Percentiles rank a stretch among this genome's conserved stretches.
These are phyloP conservation scores for Linnemannia exigua DNA, from an alignment of 192 early-diverging fungal species.

Conservation along the genomic window DNA sequence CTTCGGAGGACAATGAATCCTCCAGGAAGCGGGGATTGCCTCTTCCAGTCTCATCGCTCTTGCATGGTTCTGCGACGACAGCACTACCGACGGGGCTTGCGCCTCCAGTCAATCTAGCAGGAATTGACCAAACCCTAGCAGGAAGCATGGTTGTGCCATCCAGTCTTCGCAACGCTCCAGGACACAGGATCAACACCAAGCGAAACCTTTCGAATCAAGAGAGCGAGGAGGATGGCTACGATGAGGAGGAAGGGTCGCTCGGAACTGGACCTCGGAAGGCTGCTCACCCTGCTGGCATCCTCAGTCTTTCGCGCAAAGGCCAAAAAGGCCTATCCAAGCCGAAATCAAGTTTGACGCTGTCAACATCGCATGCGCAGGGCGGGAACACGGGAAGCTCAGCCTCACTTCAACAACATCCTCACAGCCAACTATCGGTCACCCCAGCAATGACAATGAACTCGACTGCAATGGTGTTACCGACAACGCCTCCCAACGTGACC, in stretches of 20 bases:
- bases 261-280: slow-evolving; percentile 30
- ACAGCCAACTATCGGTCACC: background rate
- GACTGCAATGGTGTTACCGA: background rate
- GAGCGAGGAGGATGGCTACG: slow-evolving; percentile 39
- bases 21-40: background rate
- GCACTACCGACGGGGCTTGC: background rate
- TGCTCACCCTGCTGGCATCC: background rate
- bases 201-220: background rate
- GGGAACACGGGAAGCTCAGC: background rate
- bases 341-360: background rate
- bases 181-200: background rate
- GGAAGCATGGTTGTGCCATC: background rate
- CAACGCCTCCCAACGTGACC: background rate
- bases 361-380: background rate
- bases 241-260: slow-evolving; percentile 46
- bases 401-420: slow-evolving; percentile 3
- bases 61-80: background rate
- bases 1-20: slow-evolving; percentile 39
- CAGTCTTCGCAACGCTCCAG: background rate
- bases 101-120: background rate
- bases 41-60: background rate
- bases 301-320: slow-evolving; percentile 13
- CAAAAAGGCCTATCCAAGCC: background rate
- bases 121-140: background rate
- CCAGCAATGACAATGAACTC: slow-evolving; percentile 3